A percentile compares a stretch with the other conserved stretches of the same genome.
Conservation (phyloP, 768 basidiomycete genomes). For the Sarcodon aspratus region DNA sequence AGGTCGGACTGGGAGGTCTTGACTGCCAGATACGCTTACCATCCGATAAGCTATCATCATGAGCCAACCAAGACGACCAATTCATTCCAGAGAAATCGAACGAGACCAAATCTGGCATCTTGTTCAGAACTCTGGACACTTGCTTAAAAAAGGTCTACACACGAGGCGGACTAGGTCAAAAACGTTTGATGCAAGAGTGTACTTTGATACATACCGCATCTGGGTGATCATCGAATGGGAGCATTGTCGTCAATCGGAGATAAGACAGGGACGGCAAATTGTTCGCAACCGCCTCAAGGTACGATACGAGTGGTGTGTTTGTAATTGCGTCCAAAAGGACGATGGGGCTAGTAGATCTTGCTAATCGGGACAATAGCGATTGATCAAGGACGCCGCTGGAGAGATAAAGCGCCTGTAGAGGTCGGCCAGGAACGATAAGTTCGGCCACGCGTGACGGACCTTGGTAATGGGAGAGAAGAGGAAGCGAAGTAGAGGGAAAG, state of each 20-base stretch:
- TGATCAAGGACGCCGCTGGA: constrained; percentile 48
- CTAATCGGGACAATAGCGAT: constrained; percentile 6
- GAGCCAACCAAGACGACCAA: neutral
- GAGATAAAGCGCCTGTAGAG: constrained; percentile 52
- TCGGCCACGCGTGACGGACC: constrained; percentile 48
- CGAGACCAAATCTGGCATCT: neutral
- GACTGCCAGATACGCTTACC: neutral
- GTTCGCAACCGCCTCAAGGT: constrained; percentile 43
- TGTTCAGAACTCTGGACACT: neutral
- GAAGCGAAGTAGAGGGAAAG: constrained; percentile 24
- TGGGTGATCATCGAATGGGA: constrained; percentile 19
- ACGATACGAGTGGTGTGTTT: constrained; percentile 40
- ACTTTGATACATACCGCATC: constrained; percentile 16
- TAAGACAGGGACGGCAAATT: constrained; percentile 52
- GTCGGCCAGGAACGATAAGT: constrained; percentile 51
- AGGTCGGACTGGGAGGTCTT: neutral
- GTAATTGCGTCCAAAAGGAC: constrained; percentile 50
- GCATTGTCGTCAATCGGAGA: constrained; percentile 47
- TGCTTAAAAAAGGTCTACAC: neutral
- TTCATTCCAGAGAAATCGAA: neutral
- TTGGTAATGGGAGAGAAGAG: constrained; percentile 42
- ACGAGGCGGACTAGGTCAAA: neutral
- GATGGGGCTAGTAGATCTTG: constrained; percentile 23
- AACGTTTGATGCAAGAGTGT: neutral
- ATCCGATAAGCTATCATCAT: neutral